Conservation (phyloP, 2,329 filamentous ascomycete species). For the Neopestalotiopsis rosae region DNA sequence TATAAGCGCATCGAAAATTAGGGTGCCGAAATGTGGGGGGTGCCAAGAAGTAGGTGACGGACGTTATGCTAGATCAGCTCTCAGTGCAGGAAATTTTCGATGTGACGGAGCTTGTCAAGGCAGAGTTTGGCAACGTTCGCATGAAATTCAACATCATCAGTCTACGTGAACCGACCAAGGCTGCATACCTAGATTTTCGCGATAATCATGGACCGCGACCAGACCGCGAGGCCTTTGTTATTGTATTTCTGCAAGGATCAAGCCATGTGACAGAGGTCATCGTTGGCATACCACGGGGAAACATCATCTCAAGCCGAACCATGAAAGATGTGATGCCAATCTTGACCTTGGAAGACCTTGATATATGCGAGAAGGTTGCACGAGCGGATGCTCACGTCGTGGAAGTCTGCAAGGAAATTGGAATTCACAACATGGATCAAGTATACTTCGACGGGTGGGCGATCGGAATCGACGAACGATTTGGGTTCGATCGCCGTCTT, state of each 20-base stretch:
- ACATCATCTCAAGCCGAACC: constrained; percentile 51
- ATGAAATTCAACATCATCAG: constrained; percentile 67
- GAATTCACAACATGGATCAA: constrained; percentile 82
- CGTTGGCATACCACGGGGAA: constrained; percentile 49
- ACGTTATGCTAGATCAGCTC: not conserved
- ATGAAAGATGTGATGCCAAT: constrained; percentile 52
- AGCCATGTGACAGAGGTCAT: constrained; percentile 54
- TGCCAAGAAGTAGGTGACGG: too few species aligned
- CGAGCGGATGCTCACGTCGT: constrained; percentile 76
- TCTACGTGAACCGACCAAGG: constrained; percentile 68
- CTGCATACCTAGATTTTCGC: constrained; percentile 66
- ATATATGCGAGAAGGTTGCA: constrained; percentile 72
- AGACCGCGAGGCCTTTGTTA: constrained; percentile 56
- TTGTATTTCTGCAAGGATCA: constrained; percentile 48
- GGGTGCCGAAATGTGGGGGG: too few species aligned
- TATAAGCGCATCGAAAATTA: too few species aligned
- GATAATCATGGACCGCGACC: constrained; percentile 51
- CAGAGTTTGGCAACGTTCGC: not conserved
- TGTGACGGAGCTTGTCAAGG: not conserved
- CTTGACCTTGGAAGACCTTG: constrained; percentile 80
- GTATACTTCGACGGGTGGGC: constrained; percentile 87
- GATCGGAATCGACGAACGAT: constrained; percentile 81
- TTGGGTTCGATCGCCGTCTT: constrained; percentile 72
- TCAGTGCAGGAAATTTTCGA: not conserved
- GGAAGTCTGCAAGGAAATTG: constrained; percentile 75